These are phyloP conservation scores for Forsythia suspensa DNA, from an alignment of 257 asterid genomes.

Conservation along the genomic window DNA sequence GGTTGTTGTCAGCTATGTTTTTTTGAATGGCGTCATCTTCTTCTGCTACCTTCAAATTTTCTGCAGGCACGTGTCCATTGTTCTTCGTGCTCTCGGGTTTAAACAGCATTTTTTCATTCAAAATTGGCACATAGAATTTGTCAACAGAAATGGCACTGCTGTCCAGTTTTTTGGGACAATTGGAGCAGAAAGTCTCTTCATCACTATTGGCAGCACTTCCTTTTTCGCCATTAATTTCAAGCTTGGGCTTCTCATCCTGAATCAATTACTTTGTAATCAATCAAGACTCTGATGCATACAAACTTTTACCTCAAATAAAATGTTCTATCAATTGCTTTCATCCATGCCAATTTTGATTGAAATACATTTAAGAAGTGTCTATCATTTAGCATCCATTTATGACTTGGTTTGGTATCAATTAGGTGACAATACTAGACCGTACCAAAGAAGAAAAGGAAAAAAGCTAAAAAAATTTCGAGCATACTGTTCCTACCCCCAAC, in stretches of 20 bases:
- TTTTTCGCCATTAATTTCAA: conserved; percentile 22
- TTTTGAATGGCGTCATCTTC: too few relatives aligned
- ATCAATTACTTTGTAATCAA: conserved; percentile 11
- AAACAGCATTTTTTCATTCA: conserved; percentile 8
- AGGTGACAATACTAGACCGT: too few relatives aligned
- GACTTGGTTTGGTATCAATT: too few relatives aligned
- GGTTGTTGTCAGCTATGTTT: background rate
- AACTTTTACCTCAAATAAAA: too few relatives aligned
- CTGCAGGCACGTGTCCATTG: too few relatives aligned
- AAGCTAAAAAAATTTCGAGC: too few relatives aligned
- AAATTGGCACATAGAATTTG: background rate
- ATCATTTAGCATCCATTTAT: too few relatives aligned
- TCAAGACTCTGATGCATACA: background rate
- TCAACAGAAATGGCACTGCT: conserved; percentile 14
- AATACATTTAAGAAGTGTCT: background rate
- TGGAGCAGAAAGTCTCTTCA: background rate
- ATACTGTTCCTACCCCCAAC: too few relatives aligned
- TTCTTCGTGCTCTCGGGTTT: conserved; percentile 2
- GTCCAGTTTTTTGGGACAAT: conserved; percentile 5
- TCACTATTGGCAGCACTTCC: background rate
- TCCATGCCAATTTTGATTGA: too few relatives aligned
- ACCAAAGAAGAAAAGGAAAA: too few relatives aligned
- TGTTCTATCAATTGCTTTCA: too few relatives aligned
- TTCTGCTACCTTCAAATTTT: too few relatives aligned
- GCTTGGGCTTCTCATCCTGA: conserved; percentile 40